Conservation (phyloP, 176 grass and related monocot genomes). For the Oryza officinalis region DNA sequence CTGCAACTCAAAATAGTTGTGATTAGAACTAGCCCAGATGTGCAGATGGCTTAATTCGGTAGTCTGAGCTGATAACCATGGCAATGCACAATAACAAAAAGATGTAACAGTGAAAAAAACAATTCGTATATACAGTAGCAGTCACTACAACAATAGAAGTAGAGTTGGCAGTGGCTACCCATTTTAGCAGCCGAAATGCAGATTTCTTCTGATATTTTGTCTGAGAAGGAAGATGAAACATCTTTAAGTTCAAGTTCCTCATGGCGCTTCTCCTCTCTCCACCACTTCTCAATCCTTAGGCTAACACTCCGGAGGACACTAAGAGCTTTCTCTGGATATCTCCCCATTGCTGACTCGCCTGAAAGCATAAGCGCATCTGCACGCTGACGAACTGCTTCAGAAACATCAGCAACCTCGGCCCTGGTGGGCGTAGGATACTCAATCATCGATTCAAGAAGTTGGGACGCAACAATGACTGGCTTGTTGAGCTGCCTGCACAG, state of each 20-base stretch:
- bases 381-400: constrained; percentile 88
- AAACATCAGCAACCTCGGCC: constrained; percentile 95
- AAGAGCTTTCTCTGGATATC: constrained; percentile 85
- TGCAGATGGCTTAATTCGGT: not conserved
- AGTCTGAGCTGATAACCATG: not conserved
- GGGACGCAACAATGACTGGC: constrained; percentile 94
- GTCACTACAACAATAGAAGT: not conserved
- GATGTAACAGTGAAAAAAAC: not conserved
- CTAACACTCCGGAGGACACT: constrained; percentile 88
- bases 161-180: constrained; percentile 44
- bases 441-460: constrained; percentile 96
- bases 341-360: constrained; percentile 98
- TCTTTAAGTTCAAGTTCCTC: constrained; percentile 71
- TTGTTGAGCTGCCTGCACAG: constrained; percentile 95
- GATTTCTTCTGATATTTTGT: constrained; percentile 90
- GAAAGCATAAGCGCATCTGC: constrained; percentile 97
- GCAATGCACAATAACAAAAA: not conserved
- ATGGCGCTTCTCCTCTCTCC: constrained; percentile 89
- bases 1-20: constrained; percentile 41
- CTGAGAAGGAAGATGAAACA: constrained; percentile 82
- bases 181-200: constrained; percentile 99
- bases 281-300: constrained; percentile 89
- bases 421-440: constrained; percentile 93
- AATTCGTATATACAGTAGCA: not conserved
- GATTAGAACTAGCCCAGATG: not conserved